phyloP scores from a whole-genome alignment of 768 basidiomycete genomes.

The Pleurotus salmoneostramineus region DNA sequence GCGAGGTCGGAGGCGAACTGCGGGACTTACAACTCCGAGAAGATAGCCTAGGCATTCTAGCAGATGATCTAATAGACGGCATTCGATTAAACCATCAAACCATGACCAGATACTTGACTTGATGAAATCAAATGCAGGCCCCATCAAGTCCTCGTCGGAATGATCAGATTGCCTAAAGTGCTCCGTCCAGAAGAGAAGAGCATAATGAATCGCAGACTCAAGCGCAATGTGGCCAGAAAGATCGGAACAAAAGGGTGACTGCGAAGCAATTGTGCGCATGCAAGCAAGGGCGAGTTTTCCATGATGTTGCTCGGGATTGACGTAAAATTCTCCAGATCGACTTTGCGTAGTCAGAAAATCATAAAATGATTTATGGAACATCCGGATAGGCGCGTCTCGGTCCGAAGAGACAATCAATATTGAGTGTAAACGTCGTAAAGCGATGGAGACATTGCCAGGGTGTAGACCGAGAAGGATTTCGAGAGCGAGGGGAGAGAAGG shows the following conservation, averaged over 20 bases:
- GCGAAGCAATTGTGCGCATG: no score
- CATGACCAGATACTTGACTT: neutral
- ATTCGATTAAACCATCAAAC: neutral
- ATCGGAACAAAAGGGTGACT: no score
- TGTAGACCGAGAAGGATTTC: slow-evolving; percentile 7
- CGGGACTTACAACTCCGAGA: neutral
- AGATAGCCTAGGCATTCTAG: neutral
- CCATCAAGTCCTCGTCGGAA: neutral
- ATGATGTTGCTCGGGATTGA: slow-evolving; percentile 16
- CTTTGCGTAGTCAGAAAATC: slow-evolving; percentile 27
- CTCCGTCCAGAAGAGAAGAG: neutral
- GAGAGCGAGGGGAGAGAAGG: neutral
- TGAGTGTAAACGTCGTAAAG: slow-evolving; percentile 8
- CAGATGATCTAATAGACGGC: neutral
- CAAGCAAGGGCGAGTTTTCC: no score
- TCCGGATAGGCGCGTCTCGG: slow-evolving; percentile 18
- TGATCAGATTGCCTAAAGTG: neutral
- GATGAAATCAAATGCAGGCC: neutral
- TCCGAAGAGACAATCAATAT: slow-evolving; percentile 9
- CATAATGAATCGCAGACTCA: neutral
- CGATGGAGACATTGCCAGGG: neutral
- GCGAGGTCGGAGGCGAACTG: neutral
- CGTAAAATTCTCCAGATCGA: slow-evolving; percentile 22
- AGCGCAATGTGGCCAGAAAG: no score
- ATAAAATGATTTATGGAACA: slow-evolving; percentile 27